Base-by-base conservation (phyloP, 768 basidiomycete species). In the Rubroboletus pulcherrimus region DNA sequence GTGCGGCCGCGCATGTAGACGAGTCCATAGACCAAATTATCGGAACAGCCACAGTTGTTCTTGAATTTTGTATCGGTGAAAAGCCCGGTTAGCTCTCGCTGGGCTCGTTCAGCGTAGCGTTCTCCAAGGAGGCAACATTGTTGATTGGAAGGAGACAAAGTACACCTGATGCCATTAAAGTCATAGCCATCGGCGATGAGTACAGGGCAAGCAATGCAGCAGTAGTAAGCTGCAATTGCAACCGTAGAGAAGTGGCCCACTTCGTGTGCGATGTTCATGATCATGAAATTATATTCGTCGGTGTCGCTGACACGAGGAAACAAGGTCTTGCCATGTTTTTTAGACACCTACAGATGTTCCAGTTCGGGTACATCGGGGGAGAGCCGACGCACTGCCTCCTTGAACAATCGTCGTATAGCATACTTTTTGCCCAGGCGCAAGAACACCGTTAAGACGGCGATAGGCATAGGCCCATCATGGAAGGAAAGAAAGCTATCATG, bases 341-440 rank as follows among this genome's bases (percentile, higher is more conserved):
- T 24, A 1, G 52, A 43, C n/a, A 55, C 17, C 9, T 38, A 59
- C 3, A 24, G 41, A 1, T 12, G 15, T 1, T 0, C 9, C 1
- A 53, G 35, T 11, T 12, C 7, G 24, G 41, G 21, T 42, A 8
- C 24, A 7, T 15, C 24, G 3, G 7, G 7, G 7, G 41, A 26
- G 14, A 42, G 41, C 15, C 41, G 41, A 26, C 1, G 14, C 24
- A 26, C 24, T 15, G 41, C 61, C 29, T 63, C 62, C 17, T 49
- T 30, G 17, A 63, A 54, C 31, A 59, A 19, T 10, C 56, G 61
- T 9, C n/a, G 21, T 19, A 63, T 47, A 9, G 17, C 49, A 10
- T 63, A 63, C 35, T 62, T 63, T 33, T 55, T 62, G 9, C 61
- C 60, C 48, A 58, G 15, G 40, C 56, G 61, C 21, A 53, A 44